phyloP scores from a whole-genome alignment of 345 rosid genomes.

The Pugionium dolabratum region DNA sequence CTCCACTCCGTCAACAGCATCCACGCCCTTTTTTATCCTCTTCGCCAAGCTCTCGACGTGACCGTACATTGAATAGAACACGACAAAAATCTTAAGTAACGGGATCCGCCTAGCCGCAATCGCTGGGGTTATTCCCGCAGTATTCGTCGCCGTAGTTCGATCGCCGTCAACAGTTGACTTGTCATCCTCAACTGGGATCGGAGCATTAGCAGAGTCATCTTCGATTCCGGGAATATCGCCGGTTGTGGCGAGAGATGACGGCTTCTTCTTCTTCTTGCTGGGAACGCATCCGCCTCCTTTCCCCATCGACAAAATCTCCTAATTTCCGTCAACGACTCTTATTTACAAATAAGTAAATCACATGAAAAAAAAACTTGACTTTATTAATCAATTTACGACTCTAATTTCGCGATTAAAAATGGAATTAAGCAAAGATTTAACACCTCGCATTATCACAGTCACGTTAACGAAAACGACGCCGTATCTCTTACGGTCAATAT shows the following conservation, averaged over 20 bases:
- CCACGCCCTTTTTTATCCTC: constrained; percentile 72
- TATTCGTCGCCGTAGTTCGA: constrained; percentile 22
- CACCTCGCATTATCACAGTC: constrained; percentile 10
- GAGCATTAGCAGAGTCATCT: constrained; percentile 33
- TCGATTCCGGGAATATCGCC: constrained; percentile 34
- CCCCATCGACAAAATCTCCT: constrained; percentile 57
- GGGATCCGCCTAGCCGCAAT: constrained; percentile 18
- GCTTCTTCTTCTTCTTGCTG: constrained; percentile 67
- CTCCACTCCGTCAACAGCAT: constrained; percentile 58
- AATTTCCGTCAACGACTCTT: constrained; percentile 25
- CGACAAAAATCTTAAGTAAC: constrained; percentile 49
- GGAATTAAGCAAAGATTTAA: constrained; percentile 28
- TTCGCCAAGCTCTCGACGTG: constrained; percentile 69
- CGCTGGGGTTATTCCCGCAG: constrained; percentile 21
- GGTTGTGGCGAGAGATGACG: constrained; percentile 36
- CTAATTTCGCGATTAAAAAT: neutral
- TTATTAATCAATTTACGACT: neutral
- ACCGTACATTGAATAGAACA: constrained; percentile 80
- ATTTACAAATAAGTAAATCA: neutral
- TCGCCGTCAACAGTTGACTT: constrained; percentile 33
- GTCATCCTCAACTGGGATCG: constrained; percentile 52
- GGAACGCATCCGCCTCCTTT: constrained; percentile 98
- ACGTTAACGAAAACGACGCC: constrained; percentile 22
- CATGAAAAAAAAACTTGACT: constrained; percentile 1
- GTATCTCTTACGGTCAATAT: neutral